Conservation (phyloP, 768 basidiomycete genomes). For the Ramaria sp. region DNA sequence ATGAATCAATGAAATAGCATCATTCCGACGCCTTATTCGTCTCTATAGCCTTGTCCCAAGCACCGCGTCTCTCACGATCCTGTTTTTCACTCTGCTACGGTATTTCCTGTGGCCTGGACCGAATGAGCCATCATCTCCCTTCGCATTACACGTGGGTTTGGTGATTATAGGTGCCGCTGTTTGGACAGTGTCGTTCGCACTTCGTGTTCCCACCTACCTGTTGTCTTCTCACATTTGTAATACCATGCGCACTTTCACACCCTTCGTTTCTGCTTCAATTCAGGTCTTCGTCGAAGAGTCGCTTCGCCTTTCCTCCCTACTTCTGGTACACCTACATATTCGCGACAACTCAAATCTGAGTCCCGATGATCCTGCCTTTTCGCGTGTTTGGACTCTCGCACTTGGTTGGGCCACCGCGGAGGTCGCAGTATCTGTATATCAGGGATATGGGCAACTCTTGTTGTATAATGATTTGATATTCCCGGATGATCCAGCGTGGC, state of each 20-base stretch:
- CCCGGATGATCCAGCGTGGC: background rate
- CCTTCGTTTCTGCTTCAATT: constrained; percentile 28
- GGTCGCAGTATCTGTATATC: constrained; percentile 48
- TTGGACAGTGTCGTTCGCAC: constrained; percentile 46
- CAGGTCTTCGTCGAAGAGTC: constrained; percentile 41
- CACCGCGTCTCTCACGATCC: background rate
- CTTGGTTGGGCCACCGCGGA: constrained; percentile 69
- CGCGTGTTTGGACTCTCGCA: constrained; percentile 66
- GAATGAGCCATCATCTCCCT: background rate
- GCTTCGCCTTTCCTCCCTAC: constrained; percentile 44
- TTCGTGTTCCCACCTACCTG: constrained; percentile 37
- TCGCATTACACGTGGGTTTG: background rate
- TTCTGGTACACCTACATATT: constrained; percentile 38
- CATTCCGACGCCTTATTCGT: background rate
- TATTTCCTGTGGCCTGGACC: background rate
- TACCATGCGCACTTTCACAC: constrained; percentile 27
- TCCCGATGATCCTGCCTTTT: constrained; percentile 40
- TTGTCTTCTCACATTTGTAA: constrained; percentile 21
- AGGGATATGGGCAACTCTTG: constrained; percentile 58
- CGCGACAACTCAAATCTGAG: constrained; percentile 23
- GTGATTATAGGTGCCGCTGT: constrained; percentile 39
- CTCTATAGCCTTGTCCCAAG: background rate
- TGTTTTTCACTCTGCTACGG: background rate
- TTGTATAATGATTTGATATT: constrained; percentile 54
- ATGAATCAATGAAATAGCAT: background rate